These are phyloP conservation scores for Plantago lanceolata DNA, from an alignment of 305 asterid species.

Conservation along the genomic window DNA sequence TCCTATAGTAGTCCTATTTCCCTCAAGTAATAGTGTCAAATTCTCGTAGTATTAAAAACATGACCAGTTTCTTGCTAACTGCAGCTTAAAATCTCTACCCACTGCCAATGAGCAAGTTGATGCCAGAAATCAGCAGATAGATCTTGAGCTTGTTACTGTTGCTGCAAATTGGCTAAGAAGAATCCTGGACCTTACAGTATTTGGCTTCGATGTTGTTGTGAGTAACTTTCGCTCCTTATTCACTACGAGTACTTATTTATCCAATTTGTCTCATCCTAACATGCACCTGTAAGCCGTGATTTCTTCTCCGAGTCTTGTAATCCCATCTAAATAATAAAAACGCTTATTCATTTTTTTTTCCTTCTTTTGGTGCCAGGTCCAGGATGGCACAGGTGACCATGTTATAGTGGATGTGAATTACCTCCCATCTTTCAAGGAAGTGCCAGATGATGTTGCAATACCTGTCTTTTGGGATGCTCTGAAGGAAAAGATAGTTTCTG, in stretches of 20 bases:
- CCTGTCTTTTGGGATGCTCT: slow-evolving; percentile 94
- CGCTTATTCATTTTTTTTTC: neutral
- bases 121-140: slow-evolving; percentile 43
- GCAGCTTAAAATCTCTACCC: slow-evolving; percentile 90
- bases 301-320: neutral
- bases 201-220: slow-evolving; percentile 93
- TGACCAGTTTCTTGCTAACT: slow-evolving; percentile 20
- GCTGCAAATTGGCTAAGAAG: slow-evolving; percentile 79
- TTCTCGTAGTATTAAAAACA: slow-evolving; percentile 14
- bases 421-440: slow-evolving; percentile 94
- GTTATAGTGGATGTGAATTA: slow-evolving; percentile 92
- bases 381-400: slow-evolving; percentile 86
- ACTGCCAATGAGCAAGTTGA: slow-evolving; percentile 43
- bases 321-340: neutral
- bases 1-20: slow-evolving; percentile 23
- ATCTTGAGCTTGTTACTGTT: slow-evolving; percentile 63
- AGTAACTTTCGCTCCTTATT: slow-evolving; percentile 32
- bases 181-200: slow-evolving; percentile 69
- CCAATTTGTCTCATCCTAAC: neutral
- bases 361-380: slow-evolving; percentile 45
- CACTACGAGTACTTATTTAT: neutral
- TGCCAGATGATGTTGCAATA: slow-evolving; percentile 77
- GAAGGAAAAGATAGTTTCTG: slow-evolving; percentile 54
- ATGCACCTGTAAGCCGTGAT: neutral
- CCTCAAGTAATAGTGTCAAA: slow-evolving; percentile 12